phyloP scores from a whole-genome alignment of 139 green algal species.

The Closterium sp. region DNA sequence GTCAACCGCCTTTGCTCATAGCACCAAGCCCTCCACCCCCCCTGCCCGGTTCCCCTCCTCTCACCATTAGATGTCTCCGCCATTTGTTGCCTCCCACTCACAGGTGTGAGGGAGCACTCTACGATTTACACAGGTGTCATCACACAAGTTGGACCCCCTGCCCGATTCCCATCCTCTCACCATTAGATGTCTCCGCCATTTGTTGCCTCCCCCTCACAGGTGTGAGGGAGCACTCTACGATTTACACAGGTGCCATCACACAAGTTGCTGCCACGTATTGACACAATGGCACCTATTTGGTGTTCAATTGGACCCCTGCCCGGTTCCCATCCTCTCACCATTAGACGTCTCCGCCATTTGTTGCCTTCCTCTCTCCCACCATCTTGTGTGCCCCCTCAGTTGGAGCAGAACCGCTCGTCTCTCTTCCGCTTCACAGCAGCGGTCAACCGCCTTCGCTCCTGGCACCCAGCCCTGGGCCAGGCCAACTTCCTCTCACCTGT shows the following conservation, averaged over 20 bases:
- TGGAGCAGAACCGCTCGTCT: not conserved
- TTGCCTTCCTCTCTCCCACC: not conserved
- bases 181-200: not conserved
- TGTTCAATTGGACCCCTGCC: not conserved
- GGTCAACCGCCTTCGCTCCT: constrained; percentile 77
- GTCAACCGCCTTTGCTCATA: constrained; percentile 76
- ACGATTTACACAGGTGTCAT: not conserved
- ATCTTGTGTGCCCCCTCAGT: not conserved
- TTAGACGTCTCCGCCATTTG: not conserved
- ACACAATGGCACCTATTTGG: too few relatives aligned
- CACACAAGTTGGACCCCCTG: not conserved
- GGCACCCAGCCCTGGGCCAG: constrained; percentile 78
- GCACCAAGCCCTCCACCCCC: constrained; percentile 75
- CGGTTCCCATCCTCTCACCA: not conserved
- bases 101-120: not conserved
- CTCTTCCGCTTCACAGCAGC: constrained; percentile 32
- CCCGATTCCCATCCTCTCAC: not conserved
- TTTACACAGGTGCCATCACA: too few relatives aligned
- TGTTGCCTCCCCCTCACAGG: not conserved
- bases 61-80: not conserved
- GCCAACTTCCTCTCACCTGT: constrained; percentile 68
- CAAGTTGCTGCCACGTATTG: too few relatives aligned
- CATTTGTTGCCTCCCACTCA: not conserved
- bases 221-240: not conserved
- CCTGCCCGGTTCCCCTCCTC: constrained; percentile 67